Evolutionary conservation across 2,329 filamentous ascomycete genomes (phyloP).

Genomic region (Scolecobasidium constrictum): DNA sequence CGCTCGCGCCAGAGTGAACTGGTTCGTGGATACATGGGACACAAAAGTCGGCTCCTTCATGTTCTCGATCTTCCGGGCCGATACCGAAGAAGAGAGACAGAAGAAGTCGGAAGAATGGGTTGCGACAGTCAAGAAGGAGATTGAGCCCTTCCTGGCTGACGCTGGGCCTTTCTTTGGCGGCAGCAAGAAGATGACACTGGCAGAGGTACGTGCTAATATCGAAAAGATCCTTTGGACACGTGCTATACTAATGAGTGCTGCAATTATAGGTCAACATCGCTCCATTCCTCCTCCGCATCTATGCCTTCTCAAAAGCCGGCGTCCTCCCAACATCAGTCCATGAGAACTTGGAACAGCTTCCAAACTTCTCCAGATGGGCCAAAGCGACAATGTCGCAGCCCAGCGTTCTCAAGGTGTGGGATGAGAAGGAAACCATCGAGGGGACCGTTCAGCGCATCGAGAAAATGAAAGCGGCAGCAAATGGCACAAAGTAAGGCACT

Average conservation of each 20-base stretch:
- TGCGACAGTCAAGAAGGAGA: constrained; percentile 51
- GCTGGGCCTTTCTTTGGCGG: constrained; percentile 36
- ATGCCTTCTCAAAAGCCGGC: constrained; percentile 42
- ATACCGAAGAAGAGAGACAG: constrained; percentile 39
- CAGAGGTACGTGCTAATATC: constrained; percentile 51
- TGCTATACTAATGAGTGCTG: no score
- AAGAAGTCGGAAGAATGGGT: constrained; percentile 41
- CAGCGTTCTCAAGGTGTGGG: constrained; percentile 51
- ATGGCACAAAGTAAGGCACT: not conserved
- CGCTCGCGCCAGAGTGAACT: constrained; percentile 53
- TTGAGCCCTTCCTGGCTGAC: constrained; percentile 56
- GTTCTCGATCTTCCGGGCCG: constrained; percentile 37
- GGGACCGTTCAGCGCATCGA: constrained; percentile 32
- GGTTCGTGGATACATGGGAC: constrained; percentile 62
- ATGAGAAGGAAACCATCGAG: constrained; percentile 39
- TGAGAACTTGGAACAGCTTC: constrained; percentile 42
- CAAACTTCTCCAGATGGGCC: constrained; percentile 59
- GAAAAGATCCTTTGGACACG: no score
- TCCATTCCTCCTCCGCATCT: constrained; percentile 55
- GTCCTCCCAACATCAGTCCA: constrained; percentile 42
- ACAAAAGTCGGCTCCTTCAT: constrained; percentile 45
- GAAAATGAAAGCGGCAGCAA: constrained; percentile 16
- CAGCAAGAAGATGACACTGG: constrained; percentile 50
- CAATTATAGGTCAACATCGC: constrained; percentile 49
- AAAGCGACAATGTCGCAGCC: constrained; percentile 48